Conservation (phyloP, 495 filamentous ascomycete genomes). For the Hypoxylon intermedium region DNA sequence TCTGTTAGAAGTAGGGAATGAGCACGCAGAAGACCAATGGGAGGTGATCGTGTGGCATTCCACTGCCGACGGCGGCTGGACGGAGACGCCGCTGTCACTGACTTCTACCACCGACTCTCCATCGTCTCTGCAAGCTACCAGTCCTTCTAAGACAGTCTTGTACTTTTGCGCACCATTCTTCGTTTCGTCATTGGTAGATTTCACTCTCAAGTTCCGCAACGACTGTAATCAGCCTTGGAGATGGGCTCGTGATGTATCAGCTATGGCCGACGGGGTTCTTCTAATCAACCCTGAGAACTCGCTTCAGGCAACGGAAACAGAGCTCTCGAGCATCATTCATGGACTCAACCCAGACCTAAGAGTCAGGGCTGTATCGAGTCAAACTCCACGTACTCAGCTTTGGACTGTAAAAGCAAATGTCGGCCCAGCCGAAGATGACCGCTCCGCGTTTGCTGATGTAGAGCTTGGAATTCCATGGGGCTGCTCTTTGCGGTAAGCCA, state of each 20-base stretch:
- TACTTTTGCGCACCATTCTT: conserved; percentile 55
- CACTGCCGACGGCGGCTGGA: conserved; percentile 57
- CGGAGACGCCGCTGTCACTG: conserved; percentile 49
- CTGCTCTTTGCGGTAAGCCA: conserved; percentile 50
- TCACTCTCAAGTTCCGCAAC: conserved; percentile 78
- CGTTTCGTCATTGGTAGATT: conserved; percentile 58
- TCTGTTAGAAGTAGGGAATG: conserved; percentile 69
- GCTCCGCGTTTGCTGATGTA: conserved; percentile 62
- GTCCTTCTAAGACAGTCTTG: conserved; percentile 47
- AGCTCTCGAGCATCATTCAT: conserved; percentile 67
- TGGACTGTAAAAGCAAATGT: conserved; percentile 72
- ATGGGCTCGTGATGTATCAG: conserved; percentile 74
- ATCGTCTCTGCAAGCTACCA: conserved; percentile 46
- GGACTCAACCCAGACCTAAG: conserved; percentile 64
- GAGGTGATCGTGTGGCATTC: conserved; percentile 82
- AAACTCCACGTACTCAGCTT: conserved; percentile 72
- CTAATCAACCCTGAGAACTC: conserved; percentile 51
- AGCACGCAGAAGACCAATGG: conserved; percentile 65
- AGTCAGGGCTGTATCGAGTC: conserved; percentile 63
- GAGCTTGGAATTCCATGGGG: conserved; percentile 70
- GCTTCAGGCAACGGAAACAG: conserved; percentile 40
- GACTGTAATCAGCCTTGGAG: conserved; percentile 65
- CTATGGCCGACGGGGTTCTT: conserved; percentile 67
- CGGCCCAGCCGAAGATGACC: conserved; percentile 57
- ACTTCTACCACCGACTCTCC: conserved; percentile 48